Evolutionary conservation across 1,139 yeast species (phyloP), one percentile per base, ranked within the genome.

Genomic region (Pneumocystis canis): DNA sequence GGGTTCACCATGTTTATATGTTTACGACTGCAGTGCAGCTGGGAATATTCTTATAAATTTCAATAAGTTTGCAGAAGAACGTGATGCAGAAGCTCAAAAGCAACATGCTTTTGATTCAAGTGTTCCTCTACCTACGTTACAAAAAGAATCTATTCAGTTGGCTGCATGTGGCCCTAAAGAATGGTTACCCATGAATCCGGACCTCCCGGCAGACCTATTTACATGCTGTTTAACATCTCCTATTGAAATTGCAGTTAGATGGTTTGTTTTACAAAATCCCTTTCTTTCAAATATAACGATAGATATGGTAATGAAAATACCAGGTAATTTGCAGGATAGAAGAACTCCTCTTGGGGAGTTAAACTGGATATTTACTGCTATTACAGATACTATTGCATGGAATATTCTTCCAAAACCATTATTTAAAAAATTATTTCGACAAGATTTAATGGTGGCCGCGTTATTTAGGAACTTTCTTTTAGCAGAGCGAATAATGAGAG

Each of bases 311-410:
- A 69, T 73, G 63, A 78, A 81, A 25, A 85, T 89, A 30, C 97
- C 97, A 0, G 98, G 98, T 0, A 85, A 87, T 67, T 76, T 89
- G 61, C 87, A 96, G 2, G 97, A 92, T 72, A 80, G 98, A 70
- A 79, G 96, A 68, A 94, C 98, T 0, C 97, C 98, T 0, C 75
- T 92, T 58, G 99, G 98, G 32, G 98, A 94, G 72, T 79, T 92
- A 65, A 89, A 89, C 72, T 94, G 98, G 97, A 92, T 92, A 47
- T 92, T 92, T 74, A 94, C 97, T 1, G 97, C 98, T 3, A 89
- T 92, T 57, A 92, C 98, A 2, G 99, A 92, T 73, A 92, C 97
- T 0, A 92, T 92, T 66, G 98, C 98, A 4, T 94, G 98, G 97
- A 89, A 96, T 0, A 82, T 92, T 1, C 76, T 94, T 60, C 89